Percentiles rank a stretch among this genome's conserved stretches.
phyloP scores from a whole-genome alignment of 495 filamentous ascomycete species.

The Hypoxylon cercidicola region DNA sequence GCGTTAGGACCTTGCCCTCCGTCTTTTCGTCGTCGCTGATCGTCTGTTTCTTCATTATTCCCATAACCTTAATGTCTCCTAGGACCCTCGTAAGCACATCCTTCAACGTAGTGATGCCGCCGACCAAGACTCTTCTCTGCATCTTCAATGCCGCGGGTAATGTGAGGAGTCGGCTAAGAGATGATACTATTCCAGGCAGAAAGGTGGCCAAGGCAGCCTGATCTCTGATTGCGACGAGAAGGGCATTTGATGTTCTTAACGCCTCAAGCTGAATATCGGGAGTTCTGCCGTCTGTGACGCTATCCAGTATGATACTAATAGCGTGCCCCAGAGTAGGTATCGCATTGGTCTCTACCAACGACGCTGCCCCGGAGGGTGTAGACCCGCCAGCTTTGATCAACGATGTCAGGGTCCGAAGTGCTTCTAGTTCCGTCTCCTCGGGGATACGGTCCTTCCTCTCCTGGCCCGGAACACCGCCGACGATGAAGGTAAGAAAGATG shows the following conservation, averaged over 20 bases:
- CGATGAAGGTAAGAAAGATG: slow-evolving; percentile 82
- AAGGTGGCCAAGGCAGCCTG: slow-evolving; percentile 79
- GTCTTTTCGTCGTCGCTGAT: slow-evolving; percentile 22
- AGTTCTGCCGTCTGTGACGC: slow-evolving; percentile 67
- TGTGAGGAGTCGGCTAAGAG: slow-evolving; percentile 77
- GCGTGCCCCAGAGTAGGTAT: slow-evolving; percentile 87
- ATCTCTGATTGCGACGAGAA: slow-evolving; percentile 72
- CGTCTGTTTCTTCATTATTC: slow-evolving; percentile 47
- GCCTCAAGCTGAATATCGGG: slow-evolving; percentile 73
- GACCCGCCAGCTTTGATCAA: slow-evolving; percentile 50
- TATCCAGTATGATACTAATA: slow-evolving; percentile 83
- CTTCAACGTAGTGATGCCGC: slow-evolving; percentile 68
- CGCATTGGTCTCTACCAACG: slow-evolving; percentile 64
- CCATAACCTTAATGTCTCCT: slow-evolving; percentile 66
- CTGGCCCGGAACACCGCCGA: slow-evolving; percentile 72
- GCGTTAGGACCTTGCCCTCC: slow-evolving; percentile 52
- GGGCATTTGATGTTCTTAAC: slow-evolving; percentile 67
- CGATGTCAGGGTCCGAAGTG: slow-evolving; percentile 54
- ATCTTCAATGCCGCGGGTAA: slow-evolving; percentile 71
- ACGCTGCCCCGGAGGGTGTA: slow-evolving; percentile 48
- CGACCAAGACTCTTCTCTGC: slow-evolving; percentile 70
- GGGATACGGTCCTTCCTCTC: slow-evolving; percentile 61
- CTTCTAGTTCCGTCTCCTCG: slow-evolving; percentile 74
- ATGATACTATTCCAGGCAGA: slow-evolving; percentile 88
- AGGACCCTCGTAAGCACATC: slow-evolving; percentile 71